Evolutionary conservation across 352 stramenopile species (phyloP).

Genomic region (Phytopythium montanum): DNA sequence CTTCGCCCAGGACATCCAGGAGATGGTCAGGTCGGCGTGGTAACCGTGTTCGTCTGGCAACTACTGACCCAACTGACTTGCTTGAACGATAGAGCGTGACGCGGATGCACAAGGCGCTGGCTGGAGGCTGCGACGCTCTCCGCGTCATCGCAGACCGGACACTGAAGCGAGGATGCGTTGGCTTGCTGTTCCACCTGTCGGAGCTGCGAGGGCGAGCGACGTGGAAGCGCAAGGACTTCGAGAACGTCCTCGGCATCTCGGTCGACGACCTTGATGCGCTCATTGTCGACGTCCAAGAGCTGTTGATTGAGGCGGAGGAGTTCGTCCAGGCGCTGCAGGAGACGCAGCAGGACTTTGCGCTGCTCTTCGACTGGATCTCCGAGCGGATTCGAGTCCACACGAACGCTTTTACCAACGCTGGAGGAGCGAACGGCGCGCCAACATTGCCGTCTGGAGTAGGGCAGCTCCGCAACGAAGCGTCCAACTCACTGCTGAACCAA

Average conservation of each 20-base stretch:
- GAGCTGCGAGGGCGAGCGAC: constrained; percentile 50
- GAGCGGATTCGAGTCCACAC: constrained; percentile 62
- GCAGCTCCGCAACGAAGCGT: not conserved
- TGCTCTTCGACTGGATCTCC: constrained; percentile 65
- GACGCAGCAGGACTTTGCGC: constrained; percentile 52
- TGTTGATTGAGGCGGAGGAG: constrained; percentile 40
- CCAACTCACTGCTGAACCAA: constrained; percentile 57
- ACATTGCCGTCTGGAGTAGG: constrained; percentile 2
- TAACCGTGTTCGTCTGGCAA: not conserved
- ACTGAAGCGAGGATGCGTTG: constrained; percentile 34
- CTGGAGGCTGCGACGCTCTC: constrained; percentile 39
- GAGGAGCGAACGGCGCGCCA: constrained; percentile 1
- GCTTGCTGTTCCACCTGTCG: constrained; percentile 42
- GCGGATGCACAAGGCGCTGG: constrained; percentile 53
- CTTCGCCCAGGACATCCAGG: constrained; percentile 80
- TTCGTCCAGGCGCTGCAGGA: constrained; percentile 43
- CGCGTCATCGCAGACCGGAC: constrained; percentile 22
- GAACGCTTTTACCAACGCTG: constrained; percentile 19
- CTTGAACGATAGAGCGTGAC: constrained; percentile 34
- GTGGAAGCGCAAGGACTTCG: constrained; percentile 36
- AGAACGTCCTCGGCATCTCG: constrained; percentile 32
- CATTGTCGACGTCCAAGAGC: constrained; percentile 22
- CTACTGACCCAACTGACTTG: not conserved
- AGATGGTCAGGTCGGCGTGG: constrained; percentile 41
- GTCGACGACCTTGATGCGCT: constrained; percentile 31